A percentile compares a stretch with the other conserved stretches of the same genome.
phyloP scores from a whole-genome alignment of 2,329 filamentous ascomycete genomes.

The Nannizziopsis barbatae region DNA sequence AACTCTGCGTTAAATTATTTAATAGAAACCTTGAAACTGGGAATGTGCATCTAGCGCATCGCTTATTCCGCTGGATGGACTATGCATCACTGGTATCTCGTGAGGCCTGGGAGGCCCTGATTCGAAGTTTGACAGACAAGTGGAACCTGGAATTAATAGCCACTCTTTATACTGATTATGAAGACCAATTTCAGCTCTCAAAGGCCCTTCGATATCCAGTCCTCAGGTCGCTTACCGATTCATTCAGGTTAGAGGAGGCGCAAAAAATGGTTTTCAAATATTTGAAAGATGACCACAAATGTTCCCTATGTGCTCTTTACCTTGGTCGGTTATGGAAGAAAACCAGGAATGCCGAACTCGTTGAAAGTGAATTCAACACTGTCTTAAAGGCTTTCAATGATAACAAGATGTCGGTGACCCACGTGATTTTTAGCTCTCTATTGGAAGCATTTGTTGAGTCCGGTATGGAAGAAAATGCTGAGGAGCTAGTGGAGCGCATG shows the following conservation, averaged over 20 bases:
- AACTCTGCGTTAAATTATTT: conserved; percentile 26
- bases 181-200: conserved; percentile 23
- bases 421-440: conserved; percentile 33
- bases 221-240: conserved; percentile 30
- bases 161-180: conserved; percentile 24
- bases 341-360: conserved; percentile 27
- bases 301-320: conserved; percentile 29
- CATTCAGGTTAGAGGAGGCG: conserved; percentile 28
- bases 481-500: conserved; percentile 30
- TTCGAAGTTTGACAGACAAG: conserved; percentile 26
- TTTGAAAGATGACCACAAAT: conserved; percentile 25
- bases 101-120: conserved; percentile 29
- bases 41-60: conserved; percentile 31
- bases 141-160: conserved; percentile 27
- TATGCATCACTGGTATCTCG: conserved; percentile 23
- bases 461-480: conserved; percentile 27
- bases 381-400: conserved; percentile 22
- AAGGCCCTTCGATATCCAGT: conserved; percentile 26
- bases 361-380: conserved; percentile 27
- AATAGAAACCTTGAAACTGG: conserved; percentile 28
- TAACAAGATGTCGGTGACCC: conserved; percentile 25
- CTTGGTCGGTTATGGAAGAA: conserved; percentile 32
- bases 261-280: conserved; percentile 27
- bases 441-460: conserved; percentile 32
- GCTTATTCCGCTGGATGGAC: conserved; percentile 28